A percentile compares a stretch with the other conserved stretches of the same genome.
These are phyloP conservation scores for Saxophila tyrrhenica DNA, from an alignment of 495 filamentous ascomycete species.

Conservation along the genomic window DNA sequence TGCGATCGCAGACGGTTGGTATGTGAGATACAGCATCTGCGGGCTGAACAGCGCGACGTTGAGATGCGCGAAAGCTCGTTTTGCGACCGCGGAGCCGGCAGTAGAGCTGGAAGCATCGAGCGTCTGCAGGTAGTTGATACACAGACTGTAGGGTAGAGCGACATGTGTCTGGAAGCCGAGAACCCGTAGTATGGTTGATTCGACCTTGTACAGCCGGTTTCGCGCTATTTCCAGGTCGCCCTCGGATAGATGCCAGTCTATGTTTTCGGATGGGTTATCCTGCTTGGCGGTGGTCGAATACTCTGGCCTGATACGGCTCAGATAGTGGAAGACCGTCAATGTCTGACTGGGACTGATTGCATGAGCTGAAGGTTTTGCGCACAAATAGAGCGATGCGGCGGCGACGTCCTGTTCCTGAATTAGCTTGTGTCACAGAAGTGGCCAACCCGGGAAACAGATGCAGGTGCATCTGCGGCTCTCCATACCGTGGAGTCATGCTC, in stretches of 20 bases:
- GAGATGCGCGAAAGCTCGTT: slow-evolving; percentile 59
- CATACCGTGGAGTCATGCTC: slow-evolving; percentile 45
- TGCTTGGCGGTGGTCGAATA: slow-evolving; percentile 26
- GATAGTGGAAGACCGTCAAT: slow-evolving; percentile 47
- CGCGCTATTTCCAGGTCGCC: slow-evolving; percentile 52
- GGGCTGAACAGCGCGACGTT: slow-evolving; percentile 77
- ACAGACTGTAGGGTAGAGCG: slow-evolving; percentile 73
- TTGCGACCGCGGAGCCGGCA: slow-evolving; percentile 38
- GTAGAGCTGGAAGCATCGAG: slow-evolving; percentile 47
- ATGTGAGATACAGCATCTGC: slow-evolving; percentile 80
- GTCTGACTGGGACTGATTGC: slow-evolving; percentile 68
- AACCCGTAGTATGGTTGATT: slow-evolving; percentile 61
- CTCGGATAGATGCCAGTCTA: slow-evolving; percentile 62
- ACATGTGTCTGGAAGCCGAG: slow-evolving; percentile 77
- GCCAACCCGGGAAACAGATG: background rate
- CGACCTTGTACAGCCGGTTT: slow-evolving; percentile 51
- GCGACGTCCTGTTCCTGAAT: slow-evolving; percentile 53
- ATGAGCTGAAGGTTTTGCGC: slow-evolving; percentile 69
- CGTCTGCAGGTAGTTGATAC: slow-evolving; percentile 85
- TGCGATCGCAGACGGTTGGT: slow-evolving; percentile 76
- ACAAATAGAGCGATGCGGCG: slow-evolving; percentile 69
- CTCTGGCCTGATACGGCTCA: background rate
- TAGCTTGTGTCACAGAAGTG: background rate
- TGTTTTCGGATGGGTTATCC: slow-evolving; percentile 28
- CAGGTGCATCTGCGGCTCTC: background rate